A percentile compares a stretch with the other conserved stretches of the same genome.
Conservation (phyloP, 163 green algal species). For the Chlamydomonas reinhardtii region DNA sequence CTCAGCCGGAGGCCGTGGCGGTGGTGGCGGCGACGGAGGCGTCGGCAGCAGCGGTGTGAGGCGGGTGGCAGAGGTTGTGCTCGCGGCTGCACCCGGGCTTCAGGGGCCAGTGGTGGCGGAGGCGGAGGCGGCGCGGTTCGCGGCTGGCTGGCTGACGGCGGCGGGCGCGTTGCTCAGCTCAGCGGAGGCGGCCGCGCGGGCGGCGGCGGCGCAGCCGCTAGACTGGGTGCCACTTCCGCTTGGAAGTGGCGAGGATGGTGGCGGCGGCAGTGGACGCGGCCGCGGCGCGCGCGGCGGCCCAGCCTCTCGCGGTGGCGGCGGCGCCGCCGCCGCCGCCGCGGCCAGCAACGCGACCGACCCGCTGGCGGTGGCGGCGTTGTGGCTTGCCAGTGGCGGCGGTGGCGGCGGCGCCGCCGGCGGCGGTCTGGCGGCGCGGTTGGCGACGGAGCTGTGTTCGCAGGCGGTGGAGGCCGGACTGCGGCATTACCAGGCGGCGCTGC, state of each 20-base stretch:
- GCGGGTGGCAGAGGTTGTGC: neutral
- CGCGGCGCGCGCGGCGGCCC: too few relatives aligned
- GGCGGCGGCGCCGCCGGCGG: too few relatives aligned
- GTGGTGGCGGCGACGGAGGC: too few relatives aligned
- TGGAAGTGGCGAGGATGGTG: neutral
- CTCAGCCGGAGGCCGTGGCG: neutral
- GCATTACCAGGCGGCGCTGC: neutral
- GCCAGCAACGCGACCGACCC: neutral
- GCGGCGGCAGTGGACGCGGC: too few relatives aligned
- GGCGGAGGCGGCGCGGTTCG: neutral
- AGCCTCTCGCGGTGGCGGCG: neutral
- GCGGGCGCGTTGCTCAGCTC: neutral
- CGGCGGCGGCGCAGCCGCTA: neutral
- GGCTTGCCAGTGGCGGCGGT: conserved; percentile 8
- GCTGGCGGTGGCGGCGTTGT: neutral
- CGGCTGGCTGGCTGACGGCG: neutral
- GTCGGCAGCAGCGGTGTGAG: neutral
- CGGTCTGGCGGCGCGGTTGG: conserved; percentile 3
- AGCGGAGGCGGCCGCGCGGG: neutral
- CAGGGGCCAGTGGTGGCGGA: neutral
- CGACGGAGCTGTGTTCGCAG: neutral
- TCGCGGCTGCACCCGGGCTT: too few relatives aligned
- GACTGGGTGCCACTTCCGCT: neutral
- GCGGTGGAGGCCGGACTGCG: neutral
- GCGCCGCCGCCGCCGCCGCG: neutral